Conservation (phyloP, 2,329 filamentous ascomycete genomes). For the Penicillium expansum region DNA sequence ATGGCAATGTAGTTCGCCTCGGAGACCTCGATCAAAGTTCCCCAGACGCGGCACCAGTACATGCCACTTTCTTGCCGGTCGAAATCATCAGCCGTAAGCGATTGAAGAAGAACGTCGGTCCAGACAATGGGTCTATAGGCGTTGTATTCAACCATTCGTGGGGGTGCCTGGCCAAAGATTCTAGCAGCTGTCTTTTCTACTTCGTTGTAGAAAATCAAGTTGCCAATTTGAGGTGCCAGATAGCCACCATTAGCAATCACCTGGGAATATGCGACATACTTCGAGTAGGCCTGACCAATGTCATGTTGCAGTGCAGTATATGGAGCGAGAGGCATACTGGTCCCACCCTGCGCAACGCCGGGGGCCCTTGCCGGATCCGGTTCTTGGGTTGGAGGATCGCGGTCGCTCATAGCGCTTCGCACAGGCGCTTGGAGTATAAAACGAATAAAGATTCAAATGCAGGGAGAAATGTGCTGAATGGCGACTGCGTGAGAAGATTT, state of each 20-base stretch:
- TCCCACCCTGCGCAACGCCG: too few species aligned
- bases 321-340: neutral
- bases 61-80: neutral
- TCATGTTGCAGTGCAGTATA: neutral
- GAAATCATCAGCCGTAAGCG: neutral
- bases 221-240: neutral
- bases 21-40: neutral
- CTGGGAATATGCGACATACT: neutral
- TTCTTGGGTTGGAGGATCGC: too few species aligned
- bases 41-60: neutral
- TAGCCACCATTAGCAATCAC: neutral
- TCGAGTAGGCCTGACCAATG: neutral
- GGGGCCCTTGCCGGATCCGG: too few species aligned
- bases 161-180: neutral
- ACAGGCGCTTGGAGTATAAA: too few species aligned
- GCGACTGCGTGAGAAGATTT: too few species aligned
- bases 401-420: too few species aligned
- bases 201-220: neutral
- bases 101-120: neutral
- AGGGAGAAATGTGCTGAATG: too few species aligned
- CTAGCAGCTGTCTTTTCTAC: neutral
- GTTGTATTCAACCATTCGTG: neutral
- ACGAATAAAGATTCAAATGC: too few species aligned
- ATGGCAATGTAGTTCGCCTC: neutral
- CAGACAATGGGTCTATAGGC: neutral